phyloP scores from a whole-genome alignment of 192 early-diverging fungal genomes.

The Phlyctochytrium planicorne region DNA sequence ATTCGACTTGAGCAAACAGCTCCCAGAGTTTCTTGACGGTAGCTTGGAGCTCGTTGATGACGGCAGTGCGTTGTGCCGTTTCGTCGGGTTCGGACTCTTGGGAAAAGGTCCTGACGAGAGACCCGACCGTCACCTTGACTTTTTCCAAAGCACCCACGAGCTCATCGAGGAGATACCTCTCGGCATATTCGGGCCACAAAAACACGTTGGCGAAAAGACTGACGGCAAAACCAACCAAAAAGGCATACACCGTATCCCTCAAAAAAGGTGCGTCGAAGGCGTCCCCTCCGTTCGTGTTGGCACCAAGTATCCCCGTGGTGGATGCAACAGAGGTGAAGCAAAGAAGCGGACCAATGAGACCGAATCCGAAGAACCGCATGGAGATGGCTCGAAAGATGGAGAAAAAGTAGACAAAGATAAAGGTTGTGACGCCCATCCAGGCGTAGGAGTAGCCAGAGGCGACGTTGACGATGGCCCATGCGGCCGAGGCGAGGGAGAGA shows the following conservation, averaged over 20 bases:
- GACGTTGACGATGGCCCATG: neutral
- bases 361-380: neutral
- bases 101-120: neutral
- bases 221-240: constrained; percentile 1
- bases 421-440: neutral
- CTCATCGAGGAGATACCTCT: neutral
- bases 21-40: neutral
- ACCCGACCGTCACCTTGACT: neutral
- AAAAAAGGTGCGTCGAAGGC: neutral
- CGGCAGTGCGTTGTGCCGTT: neutral
- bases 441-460: neutral
- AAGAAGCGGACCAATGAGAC: neutral
- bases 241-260: neutral
- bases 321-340: no score
- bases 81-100: neutral
- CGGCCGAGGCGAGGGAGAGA: neutral
- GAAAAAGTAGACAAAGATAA: constrained; percentile 2
- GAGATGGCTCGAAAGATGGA: neutral
- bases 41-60: neutral
- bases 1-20: neutral
- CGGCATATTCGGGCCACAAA: neutral
- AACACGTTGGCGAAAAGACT: neutral
- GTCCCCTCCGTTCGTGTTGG: neutral
- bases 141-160: neutral
- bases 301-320: no score